Conservation (phyloP, 176 grass and related monocot genomes). For the Carex pumila region DNA sequence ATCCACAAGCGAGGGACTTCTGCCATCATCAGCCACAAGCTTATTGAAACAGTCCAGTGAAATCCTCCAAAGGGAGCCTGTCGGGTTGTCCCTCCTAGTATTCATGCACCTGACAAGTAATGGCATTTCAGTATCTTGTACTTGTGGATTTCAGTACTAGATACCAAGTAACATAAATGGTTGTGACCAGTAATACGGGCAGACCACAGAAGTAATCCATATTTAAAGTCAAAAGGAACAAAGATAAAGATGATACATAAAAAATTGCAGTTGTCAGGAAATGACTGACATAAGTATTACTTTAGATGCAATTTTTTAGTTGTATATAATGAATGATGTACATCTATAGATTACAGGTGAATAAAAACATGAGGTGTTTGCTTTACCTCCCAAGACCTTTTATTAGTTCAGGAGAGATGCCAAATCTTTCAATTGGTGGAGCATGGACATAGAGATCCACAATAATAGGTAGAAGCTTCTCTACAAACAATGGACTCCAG, state of each 20-base stretch:
- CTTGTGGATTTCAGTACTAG: neutral
- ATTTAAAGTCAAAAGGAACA: neutral
- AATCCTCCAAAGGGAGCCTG: slow-evolving; percentile 85
- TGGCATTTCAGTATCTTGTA: neutral
- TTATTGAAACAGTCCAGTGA: slow-evolving; percentile 83
- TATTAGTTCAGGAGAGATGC: slow-evolving; percentile 61
- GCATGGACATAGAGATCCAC: slow-evolving; percentile 79
- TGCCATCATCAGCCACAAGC: slow-evolving; percentile 63
- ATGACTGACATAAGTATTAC: neutral
- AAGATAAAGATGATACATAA: slow-evolving; percentile 3
- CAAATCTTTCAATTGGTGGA: slow-evolving; percentile 72
- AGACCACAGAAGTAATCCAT: neutral
- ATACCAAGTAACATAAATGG: neutral
- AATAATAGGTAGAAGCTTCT: slow-evolving; percentile 89
- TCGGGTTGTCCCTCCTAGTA: slow-evolving; percentile 98
- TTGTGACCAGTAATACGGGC: neutral
- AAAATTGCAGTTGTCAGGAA: neutral
- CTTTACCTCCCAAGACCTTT: slow-evolving; percentile 89
- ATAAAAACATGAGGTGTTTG: neutral
- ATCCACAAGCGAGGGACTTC: slow-evolving; percentile 23
- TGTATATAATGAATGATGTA: neutral
- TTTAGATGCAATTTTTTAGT: neutral
- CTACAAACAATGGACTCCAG: slow-evolving; percentile 71
- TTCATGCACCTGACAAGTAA: slow-evolving; percentile 70
- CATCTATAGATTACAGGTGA: neutral